These are phyloP conservation scores for Syncephalastrum sp. DNA, from an alignment of 371 early-diverging fungal genomes.

Conservation along the genomic window DNA sequence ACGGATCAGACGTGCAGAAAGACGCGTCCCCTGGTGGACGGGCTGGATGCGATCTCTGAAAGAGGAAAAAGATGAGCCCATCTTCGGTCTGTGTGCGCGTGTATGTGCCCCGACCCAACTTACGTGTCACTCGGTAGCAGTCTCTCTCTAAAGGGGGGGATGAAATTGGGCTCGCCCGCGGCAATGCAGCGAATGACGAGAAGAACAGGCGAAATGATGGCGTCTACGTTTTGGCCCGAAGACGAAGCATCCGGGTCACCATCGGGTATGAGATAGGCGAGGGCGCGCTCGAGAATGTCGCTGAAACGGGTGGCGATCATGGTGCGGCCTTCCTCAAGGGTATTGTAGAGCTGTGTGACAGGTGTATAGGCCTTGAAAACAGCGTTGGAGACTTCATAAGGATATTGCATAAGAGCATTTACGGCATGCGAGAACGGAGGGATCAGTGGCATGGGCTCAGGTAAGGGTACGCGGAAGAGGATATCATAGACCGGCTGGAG, in stretches of 20 bases:
- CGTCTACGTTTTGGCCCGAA: constrained; percentile 43
- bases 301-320: constrained; percentile 16
- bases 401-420: constrained; percentile 69
- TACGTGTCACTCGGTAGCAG: constrained; percentile 69
- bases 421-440: constrained; percentile 79
- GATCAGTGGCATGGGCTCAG: constrained; percentile 55
- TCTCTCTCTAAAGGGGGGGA: constrained; percentile 25
- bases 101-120: constrained; percentile 16
- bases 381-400: constrained; percentile 27
- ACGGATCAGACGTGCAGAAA: constrained; percentile 69
- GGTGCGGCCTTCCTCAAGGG: constrained; percentile 13
- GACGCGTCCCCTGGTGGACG: constrained; percentile 67
- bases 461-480: constrained; percentile 40
- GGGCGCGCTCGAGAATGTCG: constrained; percentile 24
- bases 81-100: neutral
- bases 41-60: constrained; percentile 72
- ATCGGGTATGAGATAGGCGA: constrained; percentile 40
- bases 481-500: constrained; percentile 35
- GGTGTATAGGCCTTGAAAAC: constrained; percentile 45
- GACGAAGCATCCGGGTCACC: constrained; percentile 20
- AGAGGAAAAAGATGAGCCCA: constrained; percentile 1
- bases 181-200: constrained; percentile 54
- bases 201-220: constrained; percentile 65
- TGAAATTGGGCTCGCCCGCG: constrained; percentile 40
- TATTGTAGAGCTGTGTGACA: constrained; percentile 3